Evolutionary conservation across 306 rosid species (phyloP).

Genomic region (Vicia sativa): DNA sequence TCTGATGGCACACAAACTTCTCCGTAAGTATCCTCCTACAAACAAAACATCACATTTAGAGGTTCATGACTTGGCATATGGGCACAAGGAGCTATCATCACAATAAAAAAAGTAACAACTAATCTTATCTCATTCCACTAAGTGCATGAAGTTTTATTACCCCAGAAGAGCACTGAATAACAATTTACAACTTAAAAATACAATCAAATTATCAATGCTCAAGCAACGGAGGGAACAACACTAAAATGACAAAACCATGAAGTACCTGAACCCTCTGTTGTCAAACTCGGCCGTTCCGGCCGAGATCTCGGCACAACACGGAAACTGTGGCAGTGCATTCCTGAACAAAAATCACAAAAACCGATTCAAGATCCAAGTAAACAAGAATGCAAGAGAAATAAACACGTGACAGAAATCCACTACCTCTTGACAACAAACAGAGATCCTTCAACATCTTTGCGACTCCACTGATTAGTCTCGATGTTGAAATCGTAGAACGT

Average conservation of each 20-base stretch:
- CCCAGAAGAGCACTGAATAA: not conserved
- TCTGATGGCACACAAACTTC: no score
- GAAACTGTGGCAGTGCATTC: constrained; percentile 84
- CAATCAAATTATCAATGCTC: constrained; percentile 17
- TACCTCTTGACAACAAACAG: constrained; percentile 96
- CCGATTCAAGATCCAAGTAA: constrained; percentile 17
- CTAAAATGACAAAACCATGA: constrained; percentile 31
- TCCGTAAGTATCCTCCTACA: no score
- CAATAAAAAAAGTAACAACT: no score
- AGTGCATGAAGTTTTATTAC: no score
- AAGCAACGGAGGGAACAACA: not conserved
- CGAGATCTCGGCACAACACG: no score
- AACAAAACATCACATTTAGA: no score
- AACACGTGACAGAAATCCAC: not conserved
- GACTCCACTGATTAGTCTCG: constrained; percentile 92
- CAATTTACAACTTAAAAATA: constrained; percentile 9
- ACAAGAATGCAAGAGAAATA: constrained; percentile 11
- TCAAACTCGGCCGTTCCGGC: no score
- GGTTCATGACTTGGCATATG: no score
- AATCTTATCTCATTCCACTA: no score
- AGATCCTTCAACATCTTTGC: constrained; percentile 98
- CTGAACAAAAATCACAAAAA: constrained; percentile 40
- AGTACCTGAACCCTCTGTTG: constrained; percentile 87
- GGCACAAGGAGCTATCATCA: no score
- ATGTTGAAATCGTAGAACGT: constrained; percentile 85